Percentiles rank a stretch among this genome's conserved stretches.
These are phyloP conservation scores for Heliamphora exappendiculata DNA, from an alignment of 148 eudicot genomes.

Conservation along the genomic window DNA sequence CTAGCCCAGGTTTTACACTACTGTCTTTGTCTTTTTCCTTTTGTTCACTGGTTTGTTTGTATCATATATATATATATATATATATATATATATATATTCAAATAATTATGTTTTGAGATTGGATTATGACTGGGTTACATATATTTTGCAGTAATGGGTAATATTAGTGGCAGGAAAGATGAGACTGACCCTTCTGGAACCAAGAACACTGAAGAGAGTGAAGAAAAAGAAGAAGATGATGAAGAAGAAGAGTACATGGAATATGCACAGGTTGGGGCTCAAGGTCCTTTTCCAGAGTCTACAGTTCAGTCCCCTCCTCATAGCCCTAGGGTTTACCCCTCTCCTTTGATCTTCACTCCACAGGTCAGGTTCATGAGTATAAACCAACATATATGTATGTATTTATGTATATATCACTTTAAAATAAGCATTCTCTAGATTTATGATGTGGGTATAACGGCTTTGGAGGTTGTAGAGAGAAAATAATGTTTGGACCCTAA, in stretches of 20 bases:
- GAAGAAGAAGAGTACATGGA: too few relatives aligned
- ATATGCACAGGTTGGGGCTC: constrained; percentile 14
- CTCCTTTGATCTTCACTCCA: constrained; percentile 42
- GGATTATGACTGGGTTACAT: neutral
- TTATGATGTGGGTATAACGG: too few relatives aligned
- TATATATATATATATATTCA: neutral
- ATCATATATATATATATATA: neutral
- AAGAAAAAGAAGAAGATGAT: too few relatives aligned
- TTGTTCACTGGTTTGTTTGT: constrained; percentile 3
- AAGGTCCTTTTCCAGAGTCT: constrained; percentile 14
- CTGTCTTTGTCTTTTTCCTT: neutral
- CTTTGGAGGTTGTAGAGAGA: too few relatives aligned
- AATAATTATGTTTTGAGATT: neutral
- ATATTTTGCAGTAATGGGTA: constrained; percentile 48
- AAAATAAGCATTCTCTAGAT: too few relatives aligned
- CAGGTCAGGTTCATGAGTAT: too few relatives aligned
- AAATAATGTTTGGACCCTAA: too few relatives aligned
- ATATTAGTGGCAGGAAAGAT: constrained; percentile 47
- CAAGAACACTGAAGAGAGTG: constrained; percentile 20
- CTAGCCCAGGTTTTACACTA: neutral
- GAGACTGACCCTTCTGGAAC: constrained; percentile 24
- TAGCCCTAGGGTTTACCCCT: constrained; percentile 29
- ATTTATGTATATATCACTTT: too few relatives aligned
- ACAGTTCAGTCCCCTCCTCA: constrained; percentile 45
- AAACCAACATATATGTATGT: too few relatives aligned